Conservation (phyloP, 202 grass and related monocot genomes). For the Schoenoplectus triqueter region DNA sequence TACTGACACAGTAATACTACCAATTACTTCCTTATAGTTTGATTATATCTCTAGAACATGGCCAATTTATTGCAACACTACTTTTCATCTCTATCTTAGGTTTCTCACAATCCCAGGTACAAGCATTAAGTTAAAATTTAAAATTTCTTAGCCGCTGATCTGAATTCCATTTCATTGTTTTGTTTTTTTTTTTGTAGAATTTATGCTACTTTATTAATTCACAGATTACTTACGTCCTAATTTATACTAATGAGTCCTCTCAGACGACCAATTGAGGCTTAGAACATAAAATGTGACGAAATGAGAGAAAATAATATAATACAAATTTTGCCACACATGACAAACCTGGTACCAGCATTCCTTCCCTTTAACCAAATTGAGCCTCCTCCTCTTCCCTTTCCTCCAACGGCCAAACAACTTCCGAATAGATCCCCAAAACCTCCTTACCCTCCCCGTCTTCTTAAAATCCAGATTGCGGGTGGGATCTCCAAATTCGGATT, state of each 20-base stretch:
- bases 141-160: background rate
- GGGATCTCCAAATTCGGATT: constrained; percentile 41
- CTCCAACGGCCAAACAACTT: constrained; percentile 19
- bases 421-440: constrained; percentile 9
- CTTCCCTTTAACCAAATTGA: constrained; percentile 2
- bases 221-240: background rate
- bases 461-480: background rate
- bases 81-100: too few species aligned
- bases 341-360: constrained; percentile 6
- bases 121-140: too few species aligned
- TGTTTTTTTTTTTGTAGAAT: background rate
- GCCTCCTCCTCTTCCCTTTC: constrained; percentile 7
- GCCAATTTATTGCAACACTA: too few species aligned
- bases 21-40: background rate
- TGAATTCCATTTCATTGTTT: background rate
- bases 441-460: constrained; percentile 26
- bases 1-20: background rate
- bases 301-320: background rate
- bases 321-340: background rate
- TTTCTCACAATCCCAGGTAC: too few species aligned
- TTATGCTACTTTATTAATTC: background rate
- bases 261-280: background rate
- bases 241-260: background rate
- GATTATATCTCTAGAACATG: background rate
- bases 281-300: constrained; percentile 8